Base-by-base conservation (phyloP, 176 grass and related monocot genomes). In the Cocos nucifera region DNA sequence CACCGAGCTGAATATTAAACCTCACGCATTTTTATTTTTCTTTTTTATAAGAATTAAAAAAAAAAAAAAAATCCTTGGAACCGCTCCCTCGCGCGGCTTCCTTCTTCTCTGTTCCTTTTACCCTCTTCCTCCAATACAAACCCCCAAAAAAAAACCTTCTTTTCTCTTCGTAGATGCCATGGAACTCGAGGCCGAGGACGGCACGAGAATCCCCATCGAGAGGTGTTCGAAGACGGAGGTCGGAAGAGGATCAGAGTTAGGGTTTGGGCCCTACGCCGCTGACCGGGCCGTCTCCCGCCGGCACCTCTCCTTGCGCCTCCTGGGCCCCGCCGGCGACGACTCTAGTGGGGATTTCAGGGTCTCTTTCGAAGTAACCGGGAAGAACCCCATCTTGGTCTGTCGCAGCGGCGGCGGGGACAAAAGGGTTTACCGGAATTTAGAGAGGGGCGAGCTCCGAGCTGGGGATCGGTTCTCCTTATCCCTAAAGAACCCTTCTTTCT, bases 391-490 rank as follows among this genome's bases (percentile, higher is more conserved):
- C 54, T 67, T 85, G 12, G 50, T 91, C 15, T 68, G 66, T 5
- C 6, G 66, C 64, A 6, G 30, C 1, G 19, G 19, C 15, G 28
- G 15, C 15, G 73, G 65, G 3, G 32, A 53, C 1, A 20, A 27
- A 17, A 65, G 25, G 62, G 20, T 83, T 65, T 91, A 56, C 67
- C 71, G 78, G 20, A 50, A 50, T 48, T 72, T 68, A 1, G 84
- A 97, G 75, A 59, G 61, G 69, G 81, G 92, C 27, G 78, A 91
- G 70, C 66, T 97, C 30, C 12, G 51, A 32, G 52, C 35, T 4
- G 75, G 87, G 49, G 92, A 85, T 49, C 80, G 65, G 54, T 35
- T 97, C 28, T 85, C 83, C 0, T 62, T 88, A 19, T 91, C 78
- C 35, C 75, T 97, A 6, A 75, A 60, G 69, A 64, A 64, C 19